These are phyloP conservation scores for Przewalskia tangutica DNA, from an alignment of 257 asterid species.

Conservation along the genomic window DNA sequence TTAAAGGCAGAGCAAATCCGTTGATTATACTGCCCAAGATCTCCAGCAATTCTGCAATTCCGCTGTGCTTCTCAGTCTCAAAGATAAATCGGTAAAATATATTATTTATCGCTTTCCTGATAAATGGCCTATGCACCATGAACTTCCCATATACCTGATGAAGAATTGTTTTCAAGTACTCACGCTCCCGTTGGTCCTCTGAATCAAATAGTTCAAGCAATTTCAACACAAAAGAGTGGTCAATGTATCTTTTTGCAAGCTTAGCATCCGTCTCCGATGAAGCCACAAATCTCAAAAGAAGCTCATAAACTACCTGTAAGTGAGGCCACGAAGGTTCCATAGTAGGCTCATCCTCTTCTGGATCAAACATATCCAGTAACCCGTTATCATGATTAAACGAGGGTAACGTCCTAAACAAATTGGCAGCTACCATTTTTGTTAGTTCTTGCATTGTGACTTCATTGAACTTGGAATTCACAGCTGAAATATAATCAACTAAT, in stretches of 20 bases:
- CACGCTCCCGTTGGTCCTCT: constrained; percentile 56
- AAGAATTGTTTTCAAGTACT: constrained; percentile 45
- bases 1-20: constrained; percentile 36
- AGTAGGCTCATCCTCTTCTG: constrained; percentile 50
- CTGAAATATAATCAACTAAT: constrained; percentile 38
- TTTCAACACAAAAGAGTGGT: constrained; percentile 53
- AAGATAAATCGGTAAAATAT: constrained; percentile 43
- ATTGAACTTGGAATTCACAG: constrained; percentile 32
- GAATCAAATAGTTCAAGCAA: constrained; percentile 52
- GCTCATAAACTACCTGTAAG: constrained; percentile 50
- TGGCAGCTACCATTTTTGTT: constrained; percentile 40
- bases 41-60: constrained; percentile 34
- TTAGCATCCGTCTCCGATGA: constrained; percentile 48
- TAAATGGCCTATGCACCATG: constrained; percentile 57
- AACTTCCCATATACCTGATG: constrained; percentile 52
- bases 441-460: constrained; percentile 45
- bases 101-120: constrained; percentile 52
- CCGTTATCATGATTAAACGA: constrained; percentile 28
- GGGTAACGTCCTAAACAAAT: constrained; percentile 45
- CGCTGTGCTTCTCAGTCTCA: constrained; percentile 50
- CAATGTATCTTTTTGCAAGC: constrained; percentile 49
- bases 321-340: constrained; percentile 59
- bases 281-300: constrained; percentile 43
- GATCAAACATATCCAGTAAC: constrained; percentile 33
- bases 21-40: constrained; percentile 34